These are phyloP conservation scores for Hamamelis virginiana DNA, from an alignment of 164 flowering plant species.

Conservation along the genomic window DNA sequence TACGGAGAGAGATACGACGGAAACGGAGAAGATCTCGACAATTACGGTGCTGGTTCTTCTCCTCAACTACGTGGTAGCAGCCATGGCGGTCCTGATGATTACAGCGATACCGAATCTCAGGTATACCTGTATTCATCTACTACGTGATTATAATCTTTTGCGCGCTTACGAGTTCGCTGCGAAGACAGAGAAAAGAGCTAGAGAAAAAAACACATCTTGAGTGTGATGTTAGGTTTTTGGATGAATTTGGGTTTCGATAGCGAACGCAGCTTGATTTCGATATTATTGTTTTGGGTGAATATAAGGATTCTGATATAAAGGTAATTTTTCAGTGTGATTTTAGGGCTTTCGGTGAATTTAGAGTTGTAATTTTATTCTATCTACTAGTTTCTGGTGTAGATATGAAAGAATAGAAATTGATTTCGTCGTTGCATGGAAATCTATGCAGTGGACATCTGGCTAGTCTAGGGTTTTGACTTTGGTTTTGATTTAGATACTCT, in stretches of 20 bases:
- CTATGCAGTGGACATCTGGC: too few relatives aligned
- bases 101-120: slow-evolving; percentile 50
- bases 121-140: slow-evolving; percentile 9
- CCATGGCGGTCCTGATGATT: slow-evolving; percentile 34
- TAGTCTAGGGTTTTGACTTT: too few relatives aligned
- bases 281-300: too few relatives aligned
- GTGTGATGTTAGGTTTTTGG: not conserved
- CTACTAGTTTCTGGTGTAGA: too few relatives aligned
- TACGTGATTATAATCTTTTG: not conserved
- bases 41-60: slow-evolving; percentile 31
- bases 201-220: not conserved
- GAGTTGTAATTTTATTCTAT: not conserved
- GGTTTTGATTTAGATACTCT: too few relatives aligned
- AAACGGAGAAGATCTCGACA: slow-evolving; percentile 48
- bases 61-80: slow-evolving; percentile 33
- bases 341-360: not conserved
- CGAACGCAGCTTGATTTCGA: not conserved
- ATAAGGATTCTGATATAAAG: not conserved
- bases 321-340: not conserved
- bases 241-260: not conserved
- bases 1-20: slow-evolving; percentile 55
- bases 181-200: not conserved
- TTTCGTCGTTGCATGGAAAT: too few relatives aligned
- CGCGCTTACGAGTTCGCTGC: too few relatives aligned
- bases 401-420: too few relatives aligned